Base-by-base conservation (phyloP, 495 filamentous ascomycete species). In the Hamigera avellanea region DNA sequence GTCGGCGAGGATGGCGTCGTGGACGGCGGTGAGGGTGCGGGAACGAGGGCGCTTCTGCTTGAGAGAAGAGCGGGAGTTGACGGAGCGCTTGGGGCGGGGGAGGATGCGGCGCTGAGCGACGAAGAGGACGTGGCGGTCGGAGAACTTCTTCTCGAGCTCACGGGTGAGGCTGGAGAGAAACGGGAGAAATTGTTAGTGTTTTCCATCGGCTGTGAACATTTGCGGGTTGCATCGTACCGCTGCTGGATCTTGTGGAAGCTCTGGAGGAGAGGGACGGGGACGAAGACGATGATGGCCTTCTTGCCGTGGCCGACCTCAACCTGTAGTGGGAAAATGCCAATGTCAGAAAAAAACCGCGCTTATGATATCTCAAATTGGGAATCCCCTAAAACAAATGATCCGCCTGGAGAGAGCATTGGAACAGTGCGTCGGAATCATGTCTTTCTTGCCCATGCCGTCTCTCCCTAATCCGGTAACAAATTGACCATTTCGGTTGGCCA, bases 111-210 rank as follows among this genome's bases (percentile, higher is more conserved):
- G 91, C 58, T 89, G 87, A 53, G 89, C 91, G 47, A 98, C 78
- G 79, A 98, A 86, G 61, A 98, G 78, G 64, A 98, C 91, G 70
- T 98, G 91, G 68, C 91, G 89, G 78, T 96, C 91, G 49, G 91
- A 95, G 84, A 98, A 98, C 75, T 96, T 98, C 86, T 98, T 96
- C 78, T 98, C 91, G 56, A 98, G 87, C 77, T 98, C 91, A 67
- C 91, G 91, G 69, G 91, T 96, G 51, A 98, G 80, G 59, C 91
- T 96, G 55, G 9, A 15, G 14, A 8, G 21, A 37, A 7, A 33
- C 34, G 14, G n/a, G n/a, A n/a, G n/a, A n/a, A n/a, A 28, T 23
- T 18, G 14, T 36, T 33, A 19, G 19, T 32, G 27, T 56, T 36
- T 50, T 41, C n/a, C n/a, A n/a, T 36, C 14, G 6, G 8, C 26